Evolutionary conservation across 2,329 filamentous ascomycete species (phyloP).

Genomic region (Arthrinium phaeospermum): DNA sequence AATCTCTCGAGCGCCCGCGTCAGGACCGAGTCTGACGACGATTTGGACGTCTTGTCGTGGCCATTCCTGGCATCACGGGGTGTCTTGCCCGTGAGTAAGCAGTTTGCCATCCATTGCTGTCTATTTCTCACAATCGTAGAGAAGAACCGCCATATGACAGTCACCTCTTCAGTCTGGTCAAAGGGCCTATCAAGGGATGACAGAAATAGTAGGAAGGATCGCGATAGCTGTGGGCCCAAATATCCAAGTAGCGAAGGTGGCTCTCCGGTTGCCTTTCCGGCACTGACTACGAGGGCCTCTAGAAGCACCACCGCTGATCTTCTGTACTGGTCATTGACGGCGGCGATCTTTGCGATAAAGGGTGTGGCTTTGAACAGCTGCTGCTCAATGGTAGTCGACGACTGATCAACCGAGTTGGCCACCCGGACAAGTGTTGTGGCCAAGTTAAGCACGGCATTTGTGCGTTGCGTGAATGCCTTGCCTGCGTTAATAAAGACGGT

Average conservation of each 20-base stretch:
- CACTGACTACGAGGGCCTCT: slow-evolving; percentile 74
- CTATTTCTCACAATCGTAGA: slow-evolving; percentile 85
- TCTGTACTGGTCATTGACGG: slow-evolving; percentile 69
- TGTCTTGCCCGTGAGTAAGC: slow-evolving; percentile 85
- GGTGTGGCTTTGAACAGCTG: slow-evolving; percentile 84
- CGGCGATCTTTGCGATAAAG: slow-evolving; percentile 77
- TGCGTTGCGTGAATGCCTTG: slow-evolving; percentile 64
- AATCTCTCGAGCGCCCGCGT: slow-evolving; percentile 75
- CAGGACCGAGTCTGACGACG: slow-evolving; percentile 69
- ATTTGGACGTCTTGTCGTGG: slow-evolving; percentile 55
- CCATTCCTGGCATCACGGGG: slow-evolving; percentile 75
- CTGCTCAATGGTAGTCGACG: slow-evolving; percentile 71
- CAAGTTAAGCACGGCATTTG: slow-evolving; percentile 68
- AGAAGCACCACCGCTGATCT: slow-evolving; percentile 71
- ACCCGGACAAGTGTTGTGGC: slow-evolving; percentile 74
- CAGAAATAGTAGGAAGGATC: slow-evolving; percentile 81
- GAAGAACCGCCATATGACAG: slow-evolving; percentile 82
- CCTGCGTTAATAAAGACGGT: slow-evolving; percentile 65
- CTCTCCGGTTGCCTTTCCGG: slow-evolving; percentile 70
- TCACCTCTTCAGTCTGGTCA: slow-evolving; percentile 66
- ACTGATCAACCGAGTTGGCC: slow-evolving; percentile 66
- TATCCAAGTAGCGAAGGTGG: slow-evolving; percentile 94
- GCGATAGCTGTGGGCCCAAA: slow-evolving; percentile 80
- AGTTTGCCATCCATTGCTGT: slow-evolving; percentile 96
- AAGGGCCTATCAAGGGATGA: slow-evolving; percentile 80